Base-by-base conservation (phyloP, 345 rosid genomes). In the Aurinia saxatilis region DNA sequence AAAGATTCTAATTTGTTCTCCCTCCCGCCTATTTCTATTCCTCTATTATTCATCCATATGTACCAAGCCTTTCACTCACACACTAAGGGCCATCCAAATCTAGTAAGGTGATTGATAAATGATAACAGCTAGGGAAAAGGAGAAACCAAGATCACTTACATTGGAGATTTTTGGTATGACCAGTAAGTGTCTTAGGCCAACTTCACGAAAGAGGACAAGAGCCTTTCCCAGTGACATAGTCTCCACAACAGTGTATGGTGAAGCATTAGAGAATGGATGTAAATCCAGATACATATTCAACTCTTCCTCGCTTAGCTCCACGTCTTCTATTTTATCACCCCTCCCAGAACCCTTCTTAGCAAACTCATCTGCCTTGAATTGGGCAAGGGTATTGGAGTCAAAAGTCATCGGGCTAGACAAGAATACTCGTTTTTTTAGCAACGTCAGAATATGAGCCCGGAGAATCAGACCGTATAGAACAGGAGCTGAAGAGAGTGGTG, bases 181-280 rank as follows among this genome's bases (percentile, higher is more conserved):
- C 25, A 92, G 73, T 33, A 87, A 78, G 76, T 92, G 99, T 75
- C 99, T 79, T 67, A 87, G 66, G 44, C 97, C 96, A 76, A 87
- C 84, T 67, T 85, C 82, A 27, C 95, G 86, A 73, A 92, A 93
- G 70, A 93, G 97, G 36, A 71, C 14, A 15, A 80, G 84, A 47
- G 97, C 96, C 75, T 93, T 89, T 5, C 96, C 95, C 2, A 93
- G 83, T 6, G 99, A 93, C 97, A 89, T 89, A 0, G 97, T 79
- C 76, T 93, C 99, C 66, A 89, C 89, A 46, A 93, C 99, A 8
- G 91, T 89, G 48, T 87, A 87, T 19, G 97, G 99, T 0, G 96
- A 93, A 57, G 97, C 83, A 68, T 89, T 87, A 48, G 95, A 80
- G 63, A 93, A 93, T 5, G 97, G 95, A 71, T 77, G 91, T 47